Evolutionary conservation across 805 yeast genomes (phyloP), one percentile per base, ranked within the genome.

Genomic region (Ogataea zsoltii): DNA sequence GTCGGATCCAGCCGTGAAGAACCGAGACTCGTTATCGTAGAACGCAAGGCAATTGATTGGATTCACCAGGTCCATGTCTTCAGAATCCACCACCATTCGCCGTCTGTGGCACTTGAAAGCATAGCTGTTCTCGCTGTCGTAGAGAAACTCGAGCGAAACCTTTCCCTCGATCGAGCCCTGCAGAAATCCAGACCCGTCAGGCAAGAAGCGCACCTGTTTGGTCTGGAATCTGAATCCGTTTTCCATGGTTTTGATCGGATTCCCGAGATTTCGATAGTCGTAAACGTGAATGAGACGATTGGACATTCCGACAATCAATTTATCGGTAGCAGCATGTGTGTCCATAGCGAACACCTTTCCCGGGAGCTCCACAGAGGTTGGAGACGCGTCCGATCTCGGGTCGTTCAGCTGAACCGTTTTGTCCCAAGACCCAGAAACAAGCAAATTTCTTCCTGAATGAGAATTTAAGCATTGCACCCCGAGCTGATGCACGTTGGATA

Each of bases 101-200:
- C 51, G 62, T 26, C 96, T 66, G 62, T 89, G 97, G 49, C 96
- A 84, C 57, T 88, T 81, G 71, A 89, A 89, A 0, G 96, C 92
- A 62, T 83, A 90, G 44, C 80, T 76, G 16, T 46, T 40, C 30
- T 49, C 50, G n/a, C 48, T 21, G 23, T 44, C 38, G 14, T 45
- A 70, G 66, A 83, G 80, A 56, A 75, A 83, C 52, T 88, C 95
- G 28, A 88, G 75, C 0, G 90, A 83, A 1, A 85, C 89, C 21
- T 94, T 69, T 0, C 96, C 96, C 55, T 88, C 95, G 9, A 88
- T 72, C 2, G 92, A 82, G 32, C 87, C 71, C 32, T 82, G 74
- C 0, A 84, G 88, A 59, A 78, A 83, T 7, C 84, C 94, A 51
- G 67, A 61, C 2, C 74, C 74, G 44, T 71, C 66, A 0, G 86